Conservation (phyloP, 1,284 basidiomycete genomes). For the Cutaneotrichosporon cavernicola region DNA sequence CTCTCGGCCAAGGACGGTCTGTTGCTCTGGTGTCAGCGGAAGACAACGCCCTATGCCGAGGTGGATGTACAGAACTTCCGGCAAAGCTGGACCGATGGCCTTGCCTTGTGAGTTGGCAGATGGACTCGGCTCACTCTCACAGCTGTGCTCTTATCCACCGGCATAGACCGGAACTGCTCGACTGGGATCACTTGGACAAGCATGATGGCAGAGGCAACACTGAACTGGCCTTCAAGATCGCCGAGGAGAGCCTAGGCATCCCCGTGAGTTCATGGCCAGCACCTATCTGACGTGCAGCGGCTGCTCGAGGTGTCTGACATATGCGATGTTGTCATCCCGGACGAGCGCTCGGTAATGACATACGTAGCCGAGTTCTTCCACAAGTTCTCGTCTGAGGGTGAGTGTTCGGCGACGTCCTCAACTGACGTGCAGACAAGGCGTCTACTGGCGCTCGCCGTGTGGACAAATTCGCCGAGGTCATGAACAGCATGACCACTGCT, state of each 20-base stretch:
- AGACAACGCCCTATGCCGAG: conserved; percentile 84
- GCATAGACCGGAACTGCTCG: conserved; percentile 87
- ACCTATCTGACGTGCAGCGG: conserved; percentile 60
- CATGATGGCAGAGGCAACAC: conserved; percentile 77
- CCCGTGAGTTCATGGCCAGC: conserved; percentile 61
- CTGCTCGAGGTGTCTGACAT: conserved; percentile 93
- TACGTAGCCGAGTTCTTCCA: conserved; percentile 89
- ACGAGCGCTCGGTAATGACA: conserved; percentile 77
- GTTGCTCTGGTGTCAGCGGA: conserved; percentile 95
- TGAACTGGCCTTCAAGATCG: conserved; percentile 77
- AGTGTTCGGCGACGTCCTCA: conserved; percentile 29
- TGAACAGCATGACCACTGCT: conserved; percentile 62
- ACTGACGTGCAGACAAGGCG: conserved; percentile 69
- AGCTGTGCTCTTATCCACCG: conserved; percentile 96
- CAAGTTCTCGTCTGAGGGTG: conserved; percentile 94
- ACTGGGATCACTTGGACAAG: conserved; percentile 82
- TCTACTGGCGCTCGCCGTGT: conserved; percentile 91
- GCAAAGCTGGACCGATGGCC: conserved; percentile 85
- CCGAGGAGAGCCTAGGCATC: conserved; percentile 80
- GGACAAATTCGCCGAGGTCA: conserved; percentile 92
- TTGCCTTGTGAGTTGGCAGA: conserved; percentile 72
- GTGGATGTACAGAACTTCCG: conserved; percentile 94
- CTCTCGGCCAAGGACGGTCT: conserved; percentile 95
- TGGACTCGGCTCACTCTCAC: conserved; percentile 17
- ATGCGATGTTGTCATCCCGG: conserved; percentile 82